Evolutionary conservation across 2,329 filamentous ascomycete genomes (phyloP).

Genomic region (Podosphaera fusca): DNA sequence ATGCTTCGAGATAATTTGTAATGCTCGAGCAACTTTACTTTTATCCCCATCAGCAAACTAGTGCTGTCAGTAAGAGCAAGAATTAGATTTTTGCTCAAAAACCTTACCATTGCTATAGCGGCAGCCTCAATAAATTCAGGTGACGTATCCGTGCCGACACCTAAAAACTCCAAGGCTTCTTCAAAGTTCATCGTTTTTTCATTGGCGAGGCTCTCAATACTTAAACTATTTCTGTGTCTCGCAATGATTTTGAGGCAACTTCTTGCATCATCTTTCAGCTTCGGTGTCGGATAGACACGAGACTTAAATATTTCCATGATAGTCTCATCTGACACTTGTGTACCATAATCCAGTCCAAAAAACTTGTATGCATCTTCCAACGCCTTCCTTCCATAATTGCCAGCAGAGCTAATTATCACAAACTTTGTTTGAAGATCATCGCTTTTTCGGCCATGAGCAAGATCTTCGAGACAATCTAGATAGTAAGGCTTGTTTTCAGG

Average conservation of each 20-base stretch:
- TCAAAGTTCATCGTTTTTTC: slow-evolving; percentile 33
- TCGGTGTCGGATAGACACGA: slow-evolving; percentile 28
- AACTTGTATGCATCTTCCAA: slow-evolving; percentile 32
- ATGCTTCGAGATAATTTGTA: slow-evolving; percentile 13
- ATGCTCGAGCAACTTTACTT: slow-evolving; percentile 11
- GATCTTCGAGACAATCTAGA: slow-evolving; percentile 38
- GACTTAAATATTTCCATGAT: slow-evolving; percentile 39
- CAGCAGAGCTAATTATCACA: slow-evolving; percentile 32
- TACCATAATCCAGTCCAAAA: slow-evolving; percentile 28
- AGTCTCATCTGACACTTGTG: slow-evolving; percentile 27
- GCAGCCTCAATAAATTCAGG: slow-evolving; percentile 15
- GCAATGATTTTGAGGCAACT: slow-evolving; percentile 36
- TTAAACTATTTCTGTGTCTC: slow-evolving; percentile 29
- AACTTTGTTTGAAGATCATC: slow-evolving; percentile 33
- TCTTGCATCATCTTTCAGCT: slow-evolving; percentile 30
- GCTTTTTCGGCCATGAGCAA: slow-evolving; percentile 27
- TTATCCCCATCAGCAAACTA: slow-evolving; percentile 14
- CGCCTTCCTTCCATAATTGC: slow-evolving; percentile 31
- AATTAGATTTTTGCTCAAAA: background rate
- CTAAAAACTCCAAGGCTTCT: slow-evolving; percentile 39
- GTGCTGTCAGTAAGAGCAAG: background rate
- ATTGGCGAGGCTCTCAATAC: slow-evolving; percentile 32
- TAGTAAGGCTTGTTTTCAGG: slow-evolving; percentile 32
- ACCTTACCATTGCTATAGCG: slow-evolving; percentile 13
- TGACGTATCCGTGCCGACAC: slow-evolving; percentile 16